A percentile compares a stretch with the other conserved stretches of the same genome.
Evolutionary conservation across 2,329 filamentous ascomycete genomes (phyloP).

Genomic region (Aciculosporium take): DNA sequence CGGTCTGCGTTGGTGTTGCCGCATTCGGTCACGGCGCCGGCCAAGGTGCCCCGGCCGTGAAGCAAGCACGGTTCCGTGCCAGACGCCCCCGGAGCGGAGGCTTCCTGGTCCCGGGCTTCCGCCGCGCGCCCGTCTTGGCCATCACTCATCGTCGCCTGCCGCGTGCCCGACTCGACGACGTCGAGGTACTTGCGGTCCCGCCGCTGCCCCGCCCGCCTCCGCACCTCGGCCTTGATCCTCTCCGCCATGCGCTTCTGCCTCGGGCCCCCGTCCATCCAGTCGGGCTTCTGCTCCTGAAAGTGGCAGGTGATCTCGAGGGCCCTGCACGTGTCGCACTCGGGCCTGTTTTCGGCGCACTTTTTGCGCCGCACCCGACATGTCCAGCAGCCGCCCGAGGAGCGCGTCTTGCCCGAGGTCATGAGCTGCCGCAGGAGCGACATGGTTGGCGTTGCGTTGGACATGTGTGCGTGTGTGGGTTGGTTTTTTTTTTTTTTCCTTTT

Average conservation of each 20-base stretch:
- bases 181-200: conserved; percentile 35
- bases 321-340: conserved; percentile 36
- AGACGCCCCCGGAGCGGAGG: conserved; percentile 14
- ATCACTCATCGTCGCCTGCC: conserved; percentile 12
- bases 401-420: conserved; percentile 14
- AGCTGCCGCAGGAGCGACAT: conserved; percentile 13
- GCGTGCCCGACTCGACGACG: conserved; percentile 23
- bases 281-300: conserved; percentile 36
- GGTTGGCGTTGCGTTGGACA: not conserved
- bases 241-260: conserved; percentile 37
- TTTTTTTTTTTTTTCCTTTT: too few relatives aligned
- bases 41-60: conserved; percentile 14
- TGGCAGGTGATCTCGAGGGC: conserved; percentile 42
- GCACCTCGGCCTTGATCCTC: conserved; percentile 42
- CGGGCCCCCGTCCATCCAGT: conserved; percentile 41
- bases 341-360: conserved; percentile 42
- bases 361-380: conserved; percentile 47
- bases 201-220: conserved; percentile 35
- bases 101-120: not conserved
- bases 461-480: not conserved
- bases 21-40: too few relatives aligned
- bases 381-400: conserved; percentile 40
- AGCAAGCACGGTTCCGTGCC: conserved; percentile 14
- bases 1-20: conserved; percentile 19
- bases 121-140: conserved; percentile 5